Percentiles rank a stretch among this genome's conserved stretches.
Evolutionary conservation across 768 basidiomycete species (phyloP).

Genomic region (Mrakia gelida): DNA sequence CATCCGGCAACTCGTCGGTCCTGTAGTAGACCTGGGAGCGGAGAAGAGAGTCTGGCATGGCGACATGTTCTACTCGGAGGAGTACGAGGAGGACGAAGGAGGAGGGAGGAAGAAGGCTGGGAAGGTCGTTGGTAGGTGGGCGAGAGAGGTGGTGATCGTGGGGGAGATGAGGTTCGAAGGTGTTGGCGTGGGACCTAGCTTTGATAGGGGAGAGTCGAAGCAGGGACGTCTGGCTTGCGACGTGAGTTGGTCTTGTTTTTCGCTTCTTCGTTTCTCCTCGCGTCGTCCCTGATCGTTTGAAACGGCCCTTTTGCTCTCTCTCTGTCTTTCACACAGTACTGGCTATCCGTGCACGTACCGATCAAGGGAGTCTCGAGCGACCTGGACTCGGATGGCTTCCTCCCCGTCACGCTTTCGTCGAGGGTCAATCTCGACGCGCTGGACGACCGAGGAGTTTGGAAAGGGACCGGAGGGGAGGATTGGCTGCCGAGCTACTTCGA

Average conservation of each 20-base stretch:
- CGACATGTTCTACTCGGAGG: neutral
- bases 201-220: neutral
- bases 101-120: neutral
- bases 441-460: neutral
- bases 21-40: neutral
- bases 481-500: neutral
- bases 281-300: neutral
- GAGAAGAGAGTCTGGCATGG: neutral
- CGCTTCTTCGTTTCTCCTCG: neutral
- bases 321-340: neutral
- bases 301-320: neutral
- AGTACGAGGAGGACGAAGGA: neutral
- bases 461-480: neutral
- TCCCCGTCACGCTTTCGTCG: neutral
- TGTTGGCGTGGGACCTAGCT: neutral
- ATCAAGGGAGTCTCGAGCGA: conserved; percentile 2
- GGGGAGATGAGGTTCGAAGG: conserved; percentile 14
- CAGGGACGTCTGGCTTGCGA: neutral
- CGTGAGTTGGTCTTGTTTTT: neutral
- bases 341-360: conserved; percentile 1
- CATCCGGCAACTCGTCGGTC: neutral
- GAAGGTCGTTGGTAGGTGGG: neutral
- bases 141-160: neutral
- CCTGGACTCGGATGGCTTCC: conserved; percentile 1
- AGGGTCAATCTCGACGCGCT: neutral